A percentile compares a stretch with the other conserved stretches of the same genome.
Evolutionary conservation across 805 yeast species (phyloP).

Genomic region (Kurtzmaniella cleridarum): DNA sequence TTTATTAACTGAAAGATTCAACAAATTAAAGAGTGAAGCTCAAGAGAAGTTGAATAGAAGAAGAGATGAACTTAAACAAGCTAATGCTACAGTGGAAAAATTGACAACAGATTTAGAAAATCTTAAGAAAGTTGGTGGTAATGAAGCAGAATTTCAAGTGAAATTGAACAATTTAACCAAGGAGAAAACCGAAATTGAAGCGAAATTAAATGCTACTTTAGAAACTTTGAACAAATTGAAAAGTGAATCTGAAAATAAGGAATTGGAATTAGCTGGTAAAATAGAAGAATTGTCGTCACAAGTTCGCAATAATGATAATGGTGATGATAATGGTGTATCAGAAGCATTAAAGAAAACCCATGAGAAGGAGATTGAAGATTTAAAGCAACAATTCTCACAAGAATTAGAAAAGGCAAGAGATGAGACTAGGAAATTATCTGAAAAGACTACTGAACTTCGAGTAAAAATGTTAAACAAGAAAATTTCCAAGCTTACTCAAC

Average conservation of each 20-base stretch:
- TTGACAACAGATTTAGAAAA: constrained; percentile 11
- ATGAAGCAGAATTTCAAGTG: constrained; percentile 8
- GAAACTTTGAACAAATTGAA: constrained; percentile 13
- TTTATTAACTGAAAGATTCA: constrained; percentile 9
- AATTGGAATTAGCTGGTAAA: constrained; percentile 11
- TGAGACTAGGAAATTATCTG: constrained; percentile 44
- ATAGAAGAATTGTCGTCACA: constrained; percentile 4
- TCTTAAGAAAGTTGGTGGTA: constrained; percentile 12
- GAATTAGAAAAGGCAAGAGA: constrained; percentile 22
- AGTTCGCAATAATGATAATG: not conserved
- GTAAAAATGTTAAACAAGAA: constrained; percentile 50
- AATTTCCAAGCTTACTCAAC: constrained; percentile 28
- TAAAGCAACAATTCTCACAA: constrained; percentile 16
- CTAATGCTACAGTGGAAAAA: constrained; percentile 11
- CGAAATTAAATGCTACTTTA: constrained; percentile 5
- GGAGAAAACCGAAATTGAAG: constrained; percentile 12
- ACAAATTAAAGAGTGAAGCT: constrained; percentile 22
- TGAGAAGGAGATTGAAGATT: constrained; percentile 15
- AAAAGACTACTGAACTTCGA: constrained; percentile 56
- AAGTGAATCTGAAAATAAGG: constrained; percentile 21
- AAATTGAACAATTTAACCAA: constrained; percentile 7
- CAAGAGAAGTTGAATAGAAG: constrained; percentile 22
- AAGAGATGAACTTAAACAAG: constrained; percentile 11
- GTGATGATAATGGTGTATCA: constrained; percentile 2
- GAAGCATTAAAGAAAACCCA: constrained; percentile 9